A percentile compares a stretch with the other conserved stretches of the same genome.
Evolutionary conservation across 257 asterid species (phyloP).

Genomic region (Solanum pennellii): DNA sequence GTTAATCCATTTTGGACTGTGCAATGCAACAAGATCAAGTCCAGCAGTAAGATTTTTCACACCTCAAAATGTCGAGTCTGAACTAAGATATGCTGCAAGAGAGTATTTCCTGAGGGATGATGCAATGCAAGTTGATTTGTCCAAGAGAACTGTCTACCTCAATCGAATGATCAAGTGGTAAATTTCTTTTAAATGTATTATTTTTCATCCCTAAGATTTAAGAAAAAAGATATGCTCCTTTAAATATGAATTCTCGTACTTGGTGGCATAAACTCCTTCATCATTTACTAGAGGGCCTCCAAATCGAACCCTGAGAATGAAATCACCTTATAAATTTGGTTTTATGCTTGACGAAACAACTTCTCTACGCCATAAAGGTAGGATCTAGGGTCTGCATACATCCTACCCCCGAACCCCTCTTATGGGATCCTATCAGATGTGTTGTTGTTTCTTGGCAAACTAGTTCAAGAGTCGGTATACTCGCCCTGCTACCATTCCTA

Average conservation of each 20-base stretch:
- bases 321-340: background rate
- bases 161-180: slow-evolving; percentile 66
- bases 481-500: background rate
- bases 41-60: slow-evolving; percentile 65
- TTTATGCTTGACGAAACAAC: background rate
- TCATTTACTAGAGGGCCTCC: background rate
- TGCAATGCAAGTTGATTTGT: slow-evolving; percentile 63
- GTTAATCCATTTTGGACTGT: slow-evolving; percentile 68
- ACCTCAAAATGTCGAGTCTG: slow-evolving; percentile 49
- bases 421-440: background rate
- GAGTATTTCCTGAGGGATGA: slow-evolving; percentile 78
- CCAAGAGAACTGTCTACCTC: slow-evolving; percentile 67
- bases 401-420: background rate
- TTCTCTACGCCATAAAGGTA: background rate
- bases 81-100: slow-evolving; percentile 55
- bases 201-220: background rate
- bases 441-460: background rate
- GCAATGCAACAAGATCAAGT: slow-evolving; percentile 81
- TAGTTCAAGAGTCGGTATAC: background rate
- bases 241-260: background rate
- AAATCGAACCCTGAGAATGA: background rate
- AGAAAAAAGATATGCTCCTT: background rate
- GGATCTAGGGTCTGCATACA: background rate
- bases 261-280: background rate
- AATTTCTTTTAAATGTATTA: background rate